Conservation (phyloP, 495 filamentous ascomycete genomes). For the Daldinia vernicosa region DNA sequence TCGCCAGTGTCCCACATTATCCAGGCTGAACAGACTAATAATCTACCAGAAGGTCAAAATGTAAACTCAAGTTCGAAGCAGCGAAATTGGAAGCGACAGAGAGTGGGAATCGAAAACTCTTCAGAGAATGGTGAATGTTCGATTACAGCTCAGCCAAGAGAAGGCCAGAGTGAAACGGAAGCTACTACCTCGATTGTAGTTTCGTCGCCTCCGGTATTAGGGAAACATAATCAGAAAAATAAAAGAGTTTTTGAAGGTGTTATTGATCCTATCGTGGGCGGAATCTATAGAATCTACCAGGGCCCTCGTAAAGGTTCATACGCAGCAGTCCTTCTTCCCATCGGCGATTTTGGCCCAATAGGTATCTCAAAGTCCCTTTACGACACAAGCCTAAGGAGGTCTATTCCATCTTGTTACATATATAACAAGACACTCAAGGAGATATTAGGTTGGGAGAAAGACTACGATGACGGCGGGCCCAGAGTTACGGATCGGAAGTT, state of each 20-base stretch:
- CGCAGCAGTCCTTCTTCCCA: slow-evolving; percentile 9
- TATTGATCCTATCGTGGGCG: slow-evolving; percentile 9
- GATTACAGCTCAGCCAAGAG: neutral
- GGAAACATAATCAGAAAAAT: neutral
- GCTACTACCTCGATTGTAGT: neutral
- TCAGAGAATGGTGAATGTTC: neutral
- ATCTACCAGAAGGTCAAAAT: neutral
- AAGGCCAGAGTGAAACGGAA: neutral
- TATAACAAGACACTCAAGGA: neutral
- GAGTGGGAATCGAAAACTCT: neutral
- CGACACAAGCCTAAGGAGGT: slow-evolving; percentile 1
- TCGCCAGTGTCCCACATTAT: neutral
- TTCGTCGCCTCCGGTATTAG: neutral
- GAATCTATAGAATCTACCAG: slow-evolving; percentile 1
- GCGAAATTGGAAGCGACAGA: neutral
- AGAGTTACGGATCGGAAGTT: slow-evolving; percentile 3
- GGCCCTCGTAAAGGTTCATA: neutral
- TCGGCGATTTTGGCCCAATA: slow-evolving; percentile 1
- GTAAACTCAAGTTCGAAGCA: neutral
- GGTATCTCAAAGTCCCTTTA: slow-evolving; percentile 11
- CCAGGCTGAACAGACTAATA: neutral
- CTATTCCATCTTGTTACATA: slow-evolving; percentile 10
- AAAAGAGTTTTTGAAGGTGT: neutral
- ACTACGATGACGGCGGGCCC: slow-evolving; percentile 4
- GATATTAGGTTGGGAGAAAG: slow-evolving; percentile 2